Base-by-base conservation (phyloP, 768 basidiomycete species). In the Daedalea quercina region DNA sequence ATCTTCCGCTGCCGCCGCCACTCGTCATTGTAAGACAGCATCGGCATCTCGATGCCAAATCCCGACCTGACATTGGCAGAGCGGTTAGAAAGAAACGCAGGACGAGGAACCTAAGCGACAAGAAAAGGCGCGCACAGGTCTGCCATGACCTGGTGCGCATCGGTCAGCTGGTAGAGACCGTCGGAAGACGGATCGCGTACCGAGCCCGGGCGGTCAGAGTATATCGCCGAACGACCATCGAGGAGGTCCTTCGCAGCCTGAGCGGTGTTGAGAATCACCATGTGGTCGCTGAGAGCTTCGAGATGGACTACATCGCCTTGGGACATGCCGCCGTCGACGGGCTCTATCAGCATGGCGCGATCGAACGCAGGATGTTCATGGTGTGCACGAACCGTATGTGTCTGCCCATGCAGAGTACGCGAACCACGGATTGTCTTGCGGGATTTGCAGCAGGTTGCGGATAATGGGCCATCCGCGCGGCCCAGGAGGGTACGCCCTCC, bases 201-300 rank as follows among this genome's bases (percentile, higher is more conserved):
- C n/a, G 63, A 45, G 7, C 17, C 40, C 12, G 64, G 63, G 11
- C 67, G 34, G 46, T 63, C 63, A 1, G 65, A 75, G 58, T 76
- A 77, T n/a, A 70, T 70, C 8, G 68, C 48, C 0, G 73, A 72
- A 31, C 61, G 53, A 55, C 62, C 64, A 19, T 73, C 71, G 20
- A 77, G 66, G 0, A 77, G 63, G 1, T 77, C 75, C 8, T 58
- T 63, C 1, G 69, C 73, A 2, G 63, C 64, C 41, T 69, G 57
- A 23, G 63, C 58, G 11, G 66, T 67, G 46, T 73, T 72, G 28
- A 77, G 31, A 4, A 76, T 58, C 22, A 77, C 57, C 19, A 76
- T 55, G 20, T 56, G 43, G 24, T 57, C 45, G 4, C 57, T 54
- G 9, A 64, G 34, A 11, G 57, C 49, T 23, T 55, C 60, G 24